Base-by-base conservation (phyloP, 169 alveolate species). In the Cryptosporidium sp. region DNA sequence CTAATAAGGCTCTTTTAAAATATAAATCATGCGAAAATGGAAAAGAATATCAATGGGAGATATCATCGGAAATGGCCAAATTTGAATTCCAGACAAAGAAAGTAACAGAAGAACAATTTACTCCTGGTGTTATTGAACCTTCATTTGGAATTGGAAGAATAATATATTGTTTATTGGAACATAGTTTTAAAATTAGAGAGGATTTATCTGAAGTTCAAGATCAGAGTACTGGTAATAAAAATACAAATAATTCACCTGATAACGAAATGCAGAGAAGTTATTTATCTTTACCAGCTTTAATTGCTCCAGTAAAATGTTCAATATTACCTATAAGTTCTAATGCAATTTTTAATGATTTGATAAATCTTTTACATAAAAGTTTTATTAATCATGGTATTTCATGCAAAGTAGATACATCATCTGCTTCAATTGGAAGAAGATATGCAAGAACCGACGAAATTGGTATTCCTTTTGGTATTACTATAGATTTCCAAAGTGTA, bases 391-490 rank as follows among this genome's bases (percentile, higher is more conserved):
- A 85, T 56, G 98, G 98, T 39, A 86, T 97, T 26, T 94, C 98
- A 2, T 96, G 96, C 62, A 96, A 97, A 92, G 93, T 97, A 56
- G 99, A 98, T 86, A 96, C 93, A 68, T 93, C 98, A 8, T 95
- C 97, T n/a, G 97, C 95, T 31, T 92, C 98, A 10, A 95, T 98
- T 71, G 99, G 99, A 21, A 97, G 95, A 92, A 94, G 98, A 87
- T 98, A 98, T 92, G 99, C 99, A 1, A 92, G 99, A 75, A 97
- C 99, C 67, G 99, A 98, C 80, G 99, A 98, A 94, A 94, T 98
- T 14, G 99, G 99, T 4, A 97, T 98, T 51, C 99, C 99, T 18
- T 98, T 97, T 93, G 99, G 99, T 37, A 93, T 98, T 62, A 98
- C 99, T 26, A 95, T 98, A 18, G 99, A 98, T 92, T 95, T 96